Evolutionary conservation across 306 rosid genomes (phyloP), one percentile per base, ranked within the genome.

Genomic region (Rubus idaeus): DNA sequence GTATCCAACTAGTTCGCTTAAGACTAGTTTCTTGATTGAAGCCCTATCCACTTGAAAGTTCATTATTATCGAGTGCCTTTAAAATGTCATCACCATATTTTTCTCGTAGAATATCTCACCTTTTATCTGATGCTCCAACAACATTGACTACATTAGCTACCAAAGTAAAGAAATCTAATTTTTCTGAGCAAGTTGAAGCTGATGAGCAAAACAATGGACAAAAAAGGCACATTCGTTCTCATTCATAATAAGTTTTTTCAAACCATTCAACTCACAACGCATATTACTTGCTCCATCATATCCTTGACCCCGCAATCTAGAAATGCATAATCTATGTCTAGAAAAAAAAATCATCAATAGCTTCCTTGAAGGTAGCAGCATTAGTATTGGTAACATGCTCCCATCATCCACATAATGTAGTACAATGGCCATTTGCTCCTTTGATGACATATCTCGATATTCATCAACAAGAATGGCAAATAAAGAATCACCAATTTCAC

Each of bases 121-220:
- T 18, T 58, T 79, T 58, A 17, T 9, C 18, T 58, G 1, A 23
- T 4, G 23, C 49, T 40, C 58, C 46, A 77, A 56, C 37, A 52
- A 71, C 39, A 63, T 4, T 72, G 0, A 41, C 60, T n/a, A 74
- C 0, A n/a, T 58, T 80, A 4, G 52, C 6, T 57, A 80, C 46
- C 4, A 17, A 7, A 13, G 4, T 17, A 62, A 80, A 68, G 8
- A 74, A 5, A 5, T 0, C 0, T 0, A 0, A 6, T 13, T 46
- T 23, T 23, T 52, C 44, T 39, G 62, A 23, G 77, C 56, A 8
- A 68, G 56, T 1, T 67, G 39, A 56, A 74, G 78, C 63, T 74
- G 46, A 14, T 80, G 69, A 26, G 68, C 46, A 62, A 70, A 81
- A 35, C 26, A 81, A 52, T 63, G 70, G 16, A 75, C 42, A 56